Evolutionary conservation across 116 monocot genomes (phyloP).

Genomic region (Posidonia oceanica): DNA sequence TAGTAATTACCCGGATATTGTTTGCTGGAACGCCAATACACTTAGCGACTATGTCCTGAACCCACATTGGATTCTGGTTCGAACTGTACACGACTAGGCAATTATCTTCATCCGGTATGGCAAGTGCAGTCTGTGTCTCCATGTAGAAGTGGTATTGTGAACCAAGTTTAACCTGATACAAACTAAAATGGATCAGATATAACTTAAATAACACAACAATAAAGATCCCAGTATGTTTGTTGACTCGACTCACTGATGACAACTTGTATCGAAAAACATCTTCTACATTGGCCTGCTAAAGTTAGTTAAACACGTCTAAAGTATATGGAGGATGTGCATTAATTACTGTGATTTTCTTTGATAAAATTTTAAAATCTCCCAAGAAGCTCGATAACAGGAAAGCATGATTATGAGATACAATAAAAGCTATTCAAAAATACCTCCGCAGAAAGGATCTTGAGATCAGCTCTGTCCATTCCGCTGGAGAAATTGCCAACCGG

Average conservation of each 20-base stretch:
- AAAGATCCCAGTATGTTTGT: too few species aligned
- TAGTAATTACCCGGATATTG: constrained; percentile 73
- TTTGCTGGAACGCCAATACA: constrained; percentile 69
- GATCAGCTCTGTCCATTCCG: constrained; percentile 81
- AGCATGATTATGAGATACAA: too few species aligned
- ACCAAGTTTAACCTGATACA: constrained; percentile 43
- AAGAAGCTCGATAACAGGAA: too few species aligned
- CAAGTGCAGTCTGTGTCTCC: constrained; percentile 84
- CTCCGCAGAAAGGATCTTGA: constrained; percentile 66
- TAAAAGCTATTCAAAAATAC: constrained; percentile 11
- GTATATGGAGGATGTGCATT: too few species aligned
- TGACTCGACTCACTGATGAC: too few species aligned
- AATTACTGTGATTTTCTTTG: too few species aligned
- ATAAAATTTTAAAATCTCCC: too few species aligned
- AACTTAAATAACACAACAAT: neutral
- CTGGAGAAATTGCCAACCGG: constrained; percentile 50
- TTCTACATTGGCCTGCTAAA: too few species aligned
- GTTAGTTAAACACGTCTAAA: too few species aligned
- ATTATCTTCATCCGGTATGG: constrained; percentile 85
- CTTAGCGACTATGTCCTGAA: constrained; percentile 39
- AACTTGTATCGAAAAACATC: too few species aligned
- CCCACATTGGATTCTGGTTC: constrained; percentile 34
- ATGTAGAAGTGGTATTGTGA: constrained; percentile 91
- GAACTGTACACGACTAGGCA: constrained; percentile 82
- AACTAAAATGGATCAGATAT: neutral